Conservation (phyloP, 495 filamentous ascomycete genomes). For the Choiromyces venosus region DNA sequence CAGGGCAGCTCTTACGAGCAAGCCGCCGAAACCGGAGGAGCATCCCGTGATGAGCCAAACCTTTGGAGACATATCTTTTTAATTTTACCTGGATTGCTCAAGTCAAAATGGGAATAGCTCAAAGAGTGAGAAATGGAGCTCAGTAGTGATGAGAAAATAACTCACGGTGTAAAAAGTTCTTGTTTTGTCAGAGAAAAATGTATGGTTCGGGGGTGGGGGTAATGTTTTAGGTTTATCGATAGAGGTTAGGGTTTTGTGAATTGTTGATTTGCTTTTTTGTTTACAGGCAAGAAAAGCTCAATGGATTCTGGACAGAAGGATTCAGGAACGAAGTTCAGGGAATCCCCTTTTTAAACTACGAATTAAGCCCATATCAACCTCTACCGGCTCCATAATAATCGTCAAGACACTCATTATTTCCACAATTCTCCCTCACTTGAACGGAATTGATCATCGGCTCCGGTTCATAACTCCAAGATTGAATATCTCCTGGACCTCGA, state of each 20-base stretch:
- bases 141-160: background rate
- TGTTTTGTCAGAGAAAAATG: background rate
- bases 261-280: background rate
- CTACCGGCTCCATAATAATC: background rate
- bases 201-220: background rate
- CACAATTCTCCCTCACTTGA: background rate
- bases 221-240: background rate
- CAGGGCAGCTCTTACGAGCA: conserved; percentile 43
- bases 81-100: background rate
- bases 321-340: background rate
- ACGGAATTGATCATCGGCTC: background rate
- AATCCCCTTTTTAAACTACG: background rate
- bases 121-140: background rate
- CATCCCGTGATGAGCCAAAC: conserved; percentile 51
- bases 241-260: background rate
- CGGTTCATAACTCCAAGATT: background rate
- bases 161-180: background rate
- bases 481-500: background rate
- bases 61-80: conserved; percentile 22
- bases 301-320: background rate
- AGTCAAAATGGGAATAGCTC: background rate
- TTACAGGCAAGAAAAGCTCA: background rate
- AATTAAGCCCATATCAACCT: background rate
- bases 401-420: background rate
- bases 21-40: conserved; percentile 46